Conservation (phyloP, 2,329 filamentous ascomycete species). For the Hyphodiscus sp. region DNA sequence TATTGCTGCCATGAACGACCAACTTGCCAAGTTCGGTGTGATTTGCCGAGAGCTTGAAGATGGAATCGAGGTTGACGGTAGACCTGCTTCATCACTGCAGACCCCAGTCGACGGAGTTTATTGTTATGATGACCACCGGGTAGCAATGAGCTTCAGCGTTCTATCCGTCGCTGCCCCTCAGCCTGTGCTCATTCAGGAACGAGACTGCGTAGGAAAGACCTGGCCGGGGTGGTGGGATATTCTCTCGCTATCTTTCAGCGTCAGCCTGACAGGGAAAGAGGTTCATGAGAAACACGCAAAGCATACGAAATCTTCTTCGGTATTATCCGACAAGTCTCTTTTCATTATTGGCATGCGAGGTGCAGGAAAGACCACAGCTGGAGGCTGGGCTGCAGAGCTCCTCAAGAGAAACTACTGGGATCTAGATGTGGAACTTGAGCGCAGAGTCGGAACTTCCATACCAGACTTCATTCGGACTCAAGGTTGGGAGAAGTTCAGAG, state of each 20-base stretch:
- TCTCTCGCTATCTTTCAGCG: conserved; percentile 70
- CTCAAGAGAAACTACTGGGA: conserved; percentile 76
- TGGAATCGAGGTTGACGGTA: conserved; percentile 71
- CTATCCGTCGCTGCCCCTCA: conserved; percentile 65
- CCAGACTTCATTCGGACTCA: conserved; percentile 71
- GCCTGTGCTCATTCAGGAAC: conserved; percentile 74
- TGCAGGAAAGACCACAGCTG: conserved; percentile 91
- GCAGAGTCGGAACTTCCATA: conserved; percentile 65
- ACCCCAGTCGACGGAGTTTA: conserved; percentile 63
- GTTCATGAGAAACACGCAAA: conserved; percentile 32
- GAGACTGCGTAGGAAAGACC: conserved; percentile 92
- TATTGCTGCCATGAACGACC: conserved; percentile 89
- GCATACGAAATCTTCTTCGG: conserved; percentile 31
- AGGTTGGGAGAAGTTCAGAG: conserved; percentile 87
- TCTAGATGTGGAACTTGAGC: conserved; percentile 81
- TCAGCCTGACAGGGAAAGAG: conserved; percentile 66
- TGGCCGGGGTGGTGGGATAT: conserved; percentile 99
- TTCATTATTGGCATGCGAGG: conserved; percentile 97
- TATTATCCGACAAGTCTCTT: conserved; percentile 55
- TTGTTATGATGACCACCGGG: conserved; percentile 96
- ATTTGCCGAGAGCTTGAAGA: conserved; percentile 83
- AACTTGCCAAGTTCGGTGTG: conserved; percentile 91
- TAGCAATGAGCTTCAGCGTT: conserved; percentile 98
- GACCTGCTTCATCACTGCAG: conserved; percentile 39
- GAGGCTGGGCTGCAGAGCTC: conserved; percentile 73